These are phyloP conservation scores for Xylariaceae sp. DNA, from an alignment of 2,329 filamentous ascomycete genomes.

Conservation along the genomic window DNA sequence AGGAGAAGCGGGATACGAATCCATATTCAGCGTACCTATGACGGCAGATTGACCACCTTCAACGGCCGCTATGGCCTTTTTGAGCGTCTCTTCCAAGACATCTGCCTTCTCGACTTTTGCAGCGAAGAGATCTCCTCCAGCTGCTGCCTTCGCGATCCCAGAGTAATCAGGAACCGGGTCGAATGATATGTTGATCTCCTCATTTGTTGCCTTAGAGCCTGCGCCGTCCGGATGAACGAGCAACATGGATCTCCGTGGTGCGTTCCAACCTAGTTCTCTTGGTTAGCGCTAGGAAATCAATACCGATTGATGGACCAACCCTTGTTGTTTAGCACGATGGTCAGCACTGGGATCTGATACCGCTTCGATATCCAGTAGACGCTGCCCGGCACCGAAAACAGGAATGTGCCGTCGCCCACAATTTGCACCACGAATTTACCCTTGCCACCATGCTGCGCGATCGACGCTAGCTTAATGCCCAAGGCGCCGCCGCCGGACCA, in stretches of 20 bases:
- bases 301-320: slow-evolving; percentile 34
- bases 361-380: slow-evolving; percentile 54
- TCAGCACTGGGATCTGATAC: slow-evolving; percentile 52
- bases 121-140: slow-evolving; percentile 50
- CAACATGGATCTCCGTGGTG: slow-evolving; percentile 52
- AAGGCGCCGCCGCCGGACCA: slow-evolving; percentile 51
- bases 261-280: slow-evolving; percentile 50
- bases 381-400: slow-evolving; percentile 52
- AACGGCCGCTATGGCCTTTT: slow-evolving; percentile 49
- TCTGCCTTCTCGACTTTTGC: slow-evolving; percentile 44
- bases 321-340: slow-evolving; percentile 55
- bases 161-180: slow-evolving; percentile 55
- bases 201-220: slow-evolving; percentile 52
- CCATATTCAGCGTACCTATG: slow-evolving; percentile 48
- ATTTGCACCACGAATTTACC: slow-evolving; percentile 52
- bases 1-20: slow-evolving; percentile 17
- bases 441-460: slow-evolving; percentile 38
- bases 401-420: slow-evolving; percentile 54
- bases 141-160: slow-evolving; percentile 58
- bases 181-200: slow-evolving; percentile 60
- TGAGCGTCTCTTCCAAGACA: slow-evolving; percentile 45
- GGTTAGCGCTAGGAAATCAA: slow-evolving; percentile 2
- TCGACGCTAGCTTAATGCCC: slow-evolving; percentile 46
- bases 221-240: slow-evolving; percentile 56
- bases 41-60: slow-evolving; percentile 50